A percentile compares a stretch with the other conserved stretches of the same genome.
Evolutionary conservation across 176 grass and related monocot species (phyloP).

Genomic region (Aegilops speltoides): DNA sequence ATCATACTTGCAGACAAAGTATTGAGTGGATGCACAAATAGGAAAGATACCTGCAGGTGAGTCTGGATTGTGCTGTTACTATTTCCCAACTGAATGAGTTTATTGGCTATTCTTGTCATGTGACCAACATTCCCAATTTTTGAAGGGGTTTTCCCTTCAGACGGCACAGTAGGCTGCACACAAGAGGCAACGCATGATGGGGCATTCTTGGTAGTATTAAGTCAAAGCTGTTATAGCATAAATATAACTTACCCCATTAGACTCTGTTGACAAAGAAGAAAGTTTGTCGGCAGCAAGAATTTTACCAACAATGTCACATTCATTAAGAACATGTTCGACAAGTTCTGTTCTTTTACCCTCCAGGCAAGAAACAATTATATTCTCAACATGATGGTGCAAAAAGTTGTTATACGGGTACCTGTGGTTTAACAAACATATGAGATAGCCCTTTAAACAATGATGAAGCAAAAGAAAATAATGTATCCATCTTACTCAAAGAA

Average conservation of each 20-base stretch:
- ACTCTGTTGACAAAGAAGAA: slow-evolving; percentile 65
- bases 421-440: slow-evolving; percentile 34
- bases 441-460: background rate
- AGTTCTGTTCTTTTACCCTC: slow-evolving; percentile 77
- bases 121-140: slow-evolving; percentile 96
- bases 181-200: slow-evolving; percentile 12
- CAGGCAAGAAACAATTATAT: slow-evolving; percentile 86
- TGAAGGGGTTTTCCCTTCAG: slow-evolving; percentile 72
- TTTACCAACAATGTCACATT: slow-evolving; percentile 85
- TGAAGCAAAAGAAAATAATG: slow-evolving; percentile 10
- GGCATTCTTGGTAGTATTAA: background rate
- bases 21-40: slow-evolving; percentile 13
- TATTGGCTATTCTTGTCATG: slow-evolving; percentile 92
- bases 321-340: slow-evolving; percentile 84
- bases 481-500: slow-evolving; percentile 87
- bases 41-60: slow-evolving; percentile 64
- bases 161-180: slow-evolving; percentile 65
- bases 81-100: slow-evolving; percentile 80
- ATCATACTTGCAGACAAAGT: slow-evolving; percentile 33
- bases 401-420: slow-evolving; percentile 99
- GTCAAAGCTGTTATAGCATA: background rate
- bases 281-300: slow-evolving; percentile 80
- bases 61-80: slow-evolving; percentile 63
- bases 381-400: slow-evolving; percentile 96
- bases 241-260: slow-evolving; percentile 61